These are phyloP conservation scores for Capillidium heterosporum DNA, from an alignment of 371 early-diverging fungal species.

Conservation along the genomic window DNA sequence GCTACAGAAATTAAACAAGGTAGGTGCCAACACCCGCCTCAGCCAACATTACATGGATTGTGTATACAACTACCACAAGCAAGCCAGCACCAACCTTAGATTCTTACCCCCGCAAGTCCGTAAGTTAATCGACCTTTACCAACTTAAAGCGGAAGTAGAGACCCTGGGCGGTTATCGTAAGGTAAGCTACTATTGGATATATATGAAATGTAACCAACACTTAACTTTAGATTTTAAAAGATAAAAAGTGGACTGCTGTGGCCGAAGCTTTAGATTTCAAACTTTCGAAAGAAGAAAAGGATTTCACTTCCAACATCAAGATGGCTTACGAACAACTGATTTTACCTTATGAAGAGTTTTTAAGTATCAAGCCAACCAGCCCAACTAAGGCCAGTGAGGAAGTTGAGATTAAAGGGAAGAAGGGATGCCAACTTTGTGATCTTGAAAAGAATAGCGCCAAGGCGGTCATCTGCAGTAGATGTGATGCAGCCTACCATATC, in stretches of 20 bases:
- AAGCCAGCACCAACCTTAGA: slow-evolving; percentile 43
- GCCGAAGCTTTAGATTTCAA: slow-evolving; percentile 55
- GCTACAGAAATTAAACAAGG: slow-evolving; percentile 71
- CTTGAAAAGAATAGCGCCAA: slow-evolving; percentile 7
- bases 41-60: slow-evolving; percentile 81
- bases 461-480: slow-evolving; percentile 14
- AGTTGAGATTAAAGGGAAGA: background rate
- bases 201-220: background rate
- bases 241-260: slow-evolving; percentile 80
- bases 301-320: slow-evolving; percentile 70
- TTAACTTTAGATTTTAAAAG: slow-evolving; percentile 38
- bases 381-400: background rate
- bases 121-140: slow-evolving; percentile 68
- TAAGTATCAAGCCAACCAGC: slow-evolving; percentile 11
- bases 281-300: slow-evolving; percentile 52
- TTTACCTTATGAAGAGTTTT: slow-evolving; percentile 69
- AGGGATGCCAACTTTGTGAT: slow-evolving; percentile 40
- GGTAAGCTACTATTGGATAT: slow-evolving; percentile 18
- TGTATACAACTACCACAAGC: slow-evolving; percentile 70
- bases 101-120: slow-evolving; percentile 62
- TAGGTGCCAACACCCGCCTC: slow-evolving; percentile 76
- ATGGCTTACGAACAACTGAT: slow-evolving; percentile 56
- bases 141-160: slow-evolving; percentile 65
- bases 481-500: slow-evolving; percentile 65
- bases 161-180: slow-evolving; percentile 55